Evolutionary conservation across 768 basidiomycete species (phyloP), one percentile per base, ranked within the genome.

Genomic region (Suillus ampliporus): DNA sequence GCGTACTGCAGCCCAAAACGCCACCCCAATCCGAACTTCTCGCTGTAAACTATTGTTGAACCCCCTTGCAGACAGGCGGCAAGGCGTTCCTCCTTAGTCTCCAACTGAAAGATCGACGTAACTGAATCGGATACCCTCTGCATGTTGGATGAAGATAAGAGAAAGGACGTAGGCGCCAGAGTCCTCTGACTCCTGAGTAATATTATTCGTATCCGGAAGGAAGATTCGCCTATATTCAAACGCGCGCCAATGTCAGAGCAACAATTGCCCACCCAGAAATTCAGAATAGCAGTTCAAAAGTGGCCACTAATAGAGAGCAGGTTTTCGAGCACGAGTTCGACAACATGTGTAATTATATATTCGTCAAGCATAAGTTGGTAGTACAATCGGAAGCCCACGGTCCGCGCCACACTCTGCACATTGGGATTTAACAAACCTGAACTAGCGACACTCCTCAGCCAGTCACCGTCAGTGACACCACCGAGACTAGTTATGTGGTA

Each of bases 11-110:
- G 54, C 8, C 72, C 72, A 4, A 73, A 58, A 3, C 72, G 71
- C 73, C 71, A 73, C 4, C 72, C 72, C 11, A 73, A 5, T 2
- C 72, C 73, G 56, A 73, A 75, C 11, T 53, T 38, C 15, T 69
- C 68, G 62, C 69, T 66, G 71, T 74, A 73, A 48, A 65, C 53
- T 38, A 56, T 61, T 17, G 61, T 1, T 14, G 40, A 21, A n/a
- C 65, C 62, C 0, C 31, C 28, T 0, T 61, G 31, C 5, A 64
- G 47, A 43, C 71, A 71, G 53, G 61, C 53, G 43, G 41, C 47
- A 2, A 73, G 73, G n/a, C 60, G 60, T 2, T 48, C 57, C 44
- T 75, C 69, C 52, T 65, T 64, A 62, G 67, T 64, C 8, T 44
- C 58, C 57, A 73, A 61, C 13, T 62, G 71, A 67, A 73, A 73